phyloP scores from a whole-genome alignment of 2,329 filamentous ascomycete species.

The Diaporthe citri region DNA sequence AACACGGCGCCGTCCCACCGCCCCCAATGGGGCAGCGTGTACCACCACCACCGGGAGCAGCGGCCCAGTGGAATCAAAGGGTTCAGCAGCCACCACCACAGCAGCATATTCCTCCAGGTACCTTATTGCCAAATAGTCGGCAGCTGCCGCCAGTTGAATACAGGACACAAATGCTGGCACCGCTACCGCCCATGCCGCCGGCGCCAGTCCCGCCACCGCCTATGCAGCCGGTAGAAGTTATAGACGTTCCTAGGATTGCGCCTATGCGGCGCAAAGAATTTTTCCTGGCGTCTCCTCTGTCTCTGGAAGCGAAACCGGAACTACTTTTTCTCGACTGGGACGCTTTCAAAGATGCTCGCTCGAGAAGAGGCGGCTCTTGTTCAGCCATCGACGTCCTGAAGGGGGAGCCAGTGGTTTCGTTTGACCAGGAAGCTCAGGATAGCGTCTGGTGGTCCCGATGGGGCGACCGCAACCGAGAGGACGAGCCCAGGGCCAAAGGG shows the following conservation, averaged over 20 bases:
- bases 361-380: not conserved
- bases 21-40: not conserved
- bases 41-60: not conserved
- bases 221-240: not conserved
- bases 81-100: not conserved
- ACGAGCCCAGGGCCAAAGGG: not conserved
- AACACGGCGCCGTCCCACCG: no score
- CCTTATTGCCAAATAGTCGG: not conserved
- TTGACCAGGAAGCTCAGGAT: not conserved
- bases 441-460: not conserved
- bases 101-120: not conserved
- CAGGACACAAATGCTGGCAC: not conserved
- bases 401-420: constrained; percentile 2
- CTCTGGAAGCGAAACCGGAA: not conserved
- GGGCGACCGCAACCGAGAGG: not conserved
- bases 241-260: not conserved
- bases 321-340: not conserved
- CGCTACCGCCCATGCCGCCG: not conserved
- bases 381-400: constrained; percentile 7
- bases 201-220: not conserved
- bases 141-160: not conserved
- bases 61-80: not conserved
- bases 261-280: not conserved
- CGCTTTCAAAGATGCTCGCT: not conserved
- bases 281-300: not conserved